phyloP scores from a whole-genome alignment of 1,284 basidiomycete genomes.

The Fomitopsis schrenkii region DNA sequence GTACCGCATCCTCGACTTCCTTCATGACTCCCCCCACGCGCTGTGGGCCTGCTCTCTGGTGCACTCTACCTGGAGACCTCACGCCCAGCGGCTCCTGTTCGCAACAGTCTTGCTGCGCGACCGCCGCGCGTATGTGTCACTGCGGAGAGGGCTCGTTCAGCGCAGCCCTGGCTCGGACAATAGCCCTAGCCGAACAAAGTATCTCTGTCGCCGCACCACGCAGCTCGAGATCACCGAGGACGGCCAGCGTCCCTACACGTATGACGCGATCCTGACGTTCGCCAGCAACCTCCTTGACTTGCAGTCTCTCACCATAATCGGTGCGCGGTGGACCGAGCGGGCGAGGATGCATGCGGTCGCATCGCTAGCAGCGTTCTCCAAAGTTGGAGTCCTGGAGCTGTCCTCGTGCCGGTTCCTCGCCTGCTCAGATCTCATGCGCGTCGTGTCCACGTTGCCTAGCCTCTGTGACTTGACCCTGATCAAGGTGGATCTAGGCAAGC shows the following conservation, averaged over 20 bases:
- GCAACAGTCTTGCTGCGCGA: neutral
- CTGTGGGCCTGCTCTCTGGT: neutral
- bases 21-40: neutral
- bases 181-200: too few species aligned
- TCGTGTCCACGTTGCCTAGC: neutral
- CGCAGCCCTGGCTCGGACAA: too few species aligned
- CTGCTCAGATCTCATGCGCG: neutral
- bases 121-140: neutral
- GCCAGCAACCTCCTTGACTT: neutral
- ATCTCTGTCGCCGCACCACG: neutral
- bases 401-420: neutral
- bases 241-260: neutral
- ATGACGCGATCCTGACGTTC: neutral
- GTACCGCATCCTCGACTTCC: neutral
- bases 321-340: neutral
- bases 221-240: neutral
- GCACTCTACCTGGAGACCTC: neutral
- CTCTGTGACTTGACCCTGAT: neutral
- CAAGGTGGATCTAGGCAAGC: neutral
- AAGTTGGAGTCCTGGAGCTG: neutral
- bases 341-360: neutral
- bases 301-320: neutral
- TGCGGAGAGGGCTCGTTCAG: neutral
- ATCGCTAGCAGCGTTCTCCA: neutral
- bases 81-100: neutral